phyloP scores from a whole-genome alignment of 371 early-diverging fungal genomes.

The Apophysomyces ossiformis region DNA sequence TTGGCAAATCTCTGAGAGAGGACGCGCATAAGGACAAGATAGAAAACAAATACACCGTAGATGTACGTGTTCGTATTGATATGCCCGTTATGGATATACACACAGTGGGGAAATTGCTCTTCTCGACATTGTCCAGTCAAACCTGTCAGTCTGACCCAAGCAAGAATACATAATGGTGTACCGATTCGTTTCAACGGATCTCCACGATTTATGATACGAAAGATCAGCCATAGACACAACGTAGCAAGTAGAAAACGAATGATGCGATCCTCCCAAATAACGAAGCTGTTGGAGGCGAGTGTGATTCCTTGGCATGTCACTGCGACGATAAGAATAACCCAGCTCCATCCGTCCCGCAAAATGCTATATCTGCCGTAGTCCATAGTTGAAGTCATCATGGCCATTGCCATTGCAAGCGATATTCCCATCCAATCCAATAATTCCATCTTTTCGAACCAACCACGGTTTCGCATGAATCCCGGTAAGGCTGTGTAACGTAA shows the following conservation, averaged over 20 bases:
- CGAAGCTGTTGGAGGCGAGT: slow-evolving; percentile 88
- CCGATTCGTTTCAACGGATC: not conserved
- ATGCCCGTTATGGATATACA: slow-evolving; percentile 33
- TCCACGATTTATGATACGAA: not conserved
- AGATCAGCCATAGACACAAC: slow-evolving; percentile 32
- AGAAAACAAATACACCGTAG: not conserved
- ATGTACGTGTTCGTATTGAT: slow-evolving; percentile 19
- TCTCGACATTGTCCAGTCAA: slow-evolving; percentile 85
- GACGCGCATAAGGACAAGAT: not conserved
- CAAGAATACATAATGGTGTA: slow-evolving; percentile 45
- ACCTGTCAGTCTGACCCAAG: slow-evolving; percentile 61
- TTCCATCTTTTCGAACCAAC: slow-evolving; percentile 49
- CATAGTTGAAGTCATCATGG: not conserved
- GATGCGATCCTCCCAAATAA: slow-evolving; percentile 84
- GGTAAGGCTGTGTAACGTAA: slow-evolving; percentile 3
- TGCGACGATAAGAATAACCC: slow-evolving; percentile 23
- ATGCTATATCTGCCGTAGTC: not conserved
- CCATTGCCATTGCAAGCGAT: slow-evolving; percentile 16
- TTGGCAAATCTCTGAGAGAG: not conserved
- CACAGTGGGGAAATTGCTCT: slow-evolving; percentile 81
- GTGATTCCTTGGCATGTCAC: slow-evolving; percentile 62
- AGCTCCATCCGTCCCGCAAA: not conserved
- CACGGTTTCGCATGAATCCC: slow-evolving; percentile 15
- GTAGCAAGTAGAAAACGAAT: slow-evolving; percentile 53
- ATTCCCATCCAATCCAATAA: slow-evolving; percentile 33